Evolutionary conservation across 1,139 yeast species (phyloP).

Genomic region (Debaryomyces coudertii): DNA sequence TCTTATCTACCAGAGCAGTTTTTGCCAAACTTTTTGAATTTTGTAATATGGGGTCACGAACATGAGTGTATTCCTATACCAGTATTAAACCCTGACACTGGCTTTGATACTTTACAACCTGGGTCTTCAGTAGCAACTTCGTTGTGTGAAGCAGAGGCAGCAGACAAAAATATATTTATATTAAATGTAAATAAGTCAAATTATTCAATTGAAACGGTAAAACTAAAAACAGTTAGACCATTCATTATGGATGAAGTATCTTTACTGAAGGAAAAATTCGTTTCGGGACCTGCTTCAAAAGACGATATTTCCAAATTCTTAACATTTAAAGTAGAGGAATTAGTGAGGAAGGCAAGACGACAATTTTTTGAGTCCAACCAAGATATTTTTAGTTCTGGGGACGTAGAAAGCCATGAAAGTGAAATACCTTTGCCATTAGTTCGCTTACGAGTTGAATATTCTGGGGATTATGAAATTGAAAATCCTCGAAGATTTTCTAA

Average conservation of each 20-base stretch:
- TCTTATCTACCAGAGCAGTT: constrained; percentile 83
- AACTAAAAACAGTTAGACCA: constrained; percentile 77
- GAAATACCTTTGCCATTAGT: constrained; percentile 72
- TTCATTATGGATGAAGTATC: constrained; percentile 72
- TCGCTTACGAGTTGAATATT: constrained; percentile 81
- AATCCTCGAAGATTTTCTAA: constrained; percentile 89
- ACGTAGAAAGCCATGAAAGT: constrained; percentile 16
- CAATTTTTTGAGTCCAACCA: constrained; percentile 50
- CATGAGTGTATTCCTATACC: constrained; percentile 90
- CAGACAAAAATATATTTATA: constrained; percentile 73
- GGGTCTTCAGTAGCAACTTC: constrained; percentile 97
- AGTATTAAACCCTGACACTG: constrained; percentile 62
- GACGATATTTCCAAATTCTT: constrained; percentile 65
- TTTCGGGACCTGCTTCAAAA: constrained; percentile 66
- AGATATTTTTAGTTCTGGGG: constrained; percentile 25
- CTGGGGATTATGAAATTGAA: constrained; percentile 90
- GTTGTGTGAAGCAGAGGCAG: constrained; percentile 81
- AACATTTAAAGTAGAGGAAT: constrained; percentile 61
- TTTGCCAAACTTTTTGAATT: constrained; percentile 77
- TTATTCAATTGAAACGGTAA: constrained; percentile 66
- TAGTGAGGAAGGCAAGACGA: constrained; percentile 62
- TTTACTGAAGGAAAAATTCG: constrained; percentile 55
- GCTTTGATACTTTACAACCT: constrained; percentile 83
- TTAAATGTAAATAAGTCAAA: constrained; percentile 62
- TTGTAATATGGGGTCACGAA: constrained; percentile 97